Percentiles rank a stretch among this genome's conserved stretches.
Conservation (phyloP, 306 rosid genomes). For the Delonix regia region DNA sequence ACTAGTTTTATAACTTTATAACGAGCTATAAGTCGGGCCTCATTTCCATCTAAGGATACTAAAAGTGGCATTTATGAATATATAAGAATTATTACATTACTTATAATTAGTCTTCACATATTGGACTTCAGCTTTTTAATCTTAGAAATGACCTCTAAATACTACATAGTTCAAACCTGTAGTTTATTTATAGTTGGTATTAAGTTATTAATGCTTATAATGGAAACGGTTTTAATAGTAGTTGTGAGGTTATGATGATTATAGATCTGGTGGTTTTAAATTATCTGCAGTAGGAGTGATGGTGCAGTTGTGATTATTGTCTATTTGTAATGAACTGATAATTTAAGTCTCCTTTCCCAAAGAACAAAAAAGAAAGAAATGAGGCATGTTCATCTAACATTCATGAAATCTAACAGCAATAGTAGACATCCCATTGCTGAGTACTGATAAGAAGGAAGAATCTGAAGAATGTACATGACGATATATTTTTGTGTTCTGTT, state of each 20-base stretch:
- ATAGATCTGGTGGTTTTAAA: background rate
- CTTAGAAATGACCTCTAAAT: background rate
- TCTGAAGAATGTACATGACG: background rate
- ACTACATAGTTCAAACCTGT: background rate
- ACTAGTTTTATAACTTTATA: background rate
- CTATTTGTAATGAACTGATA: background rate
- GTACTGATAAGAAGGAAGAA: background rate
- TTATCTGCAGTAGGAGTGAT: background rate
- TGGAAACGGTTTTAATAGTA: background rate
- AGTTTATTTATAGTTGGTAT: background rate
- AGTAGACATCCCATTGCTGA: background rate
- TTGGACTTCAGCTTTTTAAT: background rate
- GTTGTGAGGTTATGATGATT: background rate
- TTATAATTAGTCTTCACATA: background rate
- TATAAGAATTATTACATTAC: background rate
- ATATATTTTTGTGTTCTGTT: background rate
- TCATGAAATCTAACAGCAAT: conserved; percentile 9
- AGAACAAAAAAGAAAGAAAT: background rate
- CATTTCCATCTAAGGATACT: background rate
- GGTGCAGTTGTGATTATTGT: background rate
- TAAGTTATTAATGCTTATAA: no score
- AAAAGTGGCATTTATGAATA: background rate
- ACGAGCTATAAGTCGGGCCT: background rate
- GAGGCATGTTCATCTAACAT: background rate
- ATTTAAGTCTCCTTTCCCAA: background rate